Evolutionary conservation across 768 basidiomycete species (phyloP), one percentile per base, ranked within the genome.

Genomic region (Rhodotorula sphaerocarpa): DNA sequence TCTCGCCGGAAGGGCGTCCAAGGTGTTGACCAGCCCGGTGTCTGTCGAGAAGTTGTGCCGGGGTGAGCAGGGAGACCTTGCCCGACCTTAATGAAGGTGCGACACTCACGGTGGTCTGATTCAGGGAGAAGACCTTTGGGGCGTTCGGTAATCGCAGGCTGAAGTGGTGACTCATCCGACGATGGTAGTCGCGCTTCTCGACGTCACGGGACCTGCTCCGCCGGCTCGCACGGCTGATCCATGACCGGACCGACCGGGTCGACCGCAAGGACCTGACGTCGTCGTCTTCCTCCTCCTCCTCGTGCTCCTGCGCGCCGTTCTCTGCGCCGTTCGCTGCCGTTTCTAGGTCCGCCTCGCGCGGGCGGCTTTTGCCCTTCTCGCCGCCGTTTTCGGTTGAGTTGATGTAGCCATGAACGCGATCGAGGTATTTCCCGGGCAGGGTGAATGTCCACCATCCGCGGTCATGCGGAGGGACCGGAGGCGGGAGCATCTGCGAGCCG

Each of bases 391-490:
- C 61, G 30, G 31, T 36, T 36, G 51, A 36, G 33, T 59, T 45
- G 30, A 67, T 44, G 50, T 64, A 63, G 9, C 57, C 69, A 36
- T 67, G 59, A 31, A 67, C 62, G 16, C 57, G 52, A 42, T 62
- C 60, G 54, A 65, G 57, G 57, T 70, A 67, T 55, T 67, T 67
- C n/a, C 41, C 39, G 7, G 69, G 60, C 5, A 70, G 54, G 3
- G 69, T 70, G 50, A 70, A 70, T 4, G 69, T 67, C 69, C 69
- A 70, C 69, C 69, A 70, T 2, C 63, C 63, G 12, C 46, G 42
- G 52, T 69, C 68, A 16, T 16, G 41, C 6, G 53, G 5, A 4
- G 3, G 52, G 42, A n/a, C 43, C 41, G 41, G 14, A 21, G 9
- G 15, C 23, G 42, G 50, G 16, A 1, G 34, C 25, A 9, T 10